These are phyloP conservation scores for Kodamaea fungicola DNA, from an alignment of 1,139 yeast species.

Conservation along the genomic window DNA sequence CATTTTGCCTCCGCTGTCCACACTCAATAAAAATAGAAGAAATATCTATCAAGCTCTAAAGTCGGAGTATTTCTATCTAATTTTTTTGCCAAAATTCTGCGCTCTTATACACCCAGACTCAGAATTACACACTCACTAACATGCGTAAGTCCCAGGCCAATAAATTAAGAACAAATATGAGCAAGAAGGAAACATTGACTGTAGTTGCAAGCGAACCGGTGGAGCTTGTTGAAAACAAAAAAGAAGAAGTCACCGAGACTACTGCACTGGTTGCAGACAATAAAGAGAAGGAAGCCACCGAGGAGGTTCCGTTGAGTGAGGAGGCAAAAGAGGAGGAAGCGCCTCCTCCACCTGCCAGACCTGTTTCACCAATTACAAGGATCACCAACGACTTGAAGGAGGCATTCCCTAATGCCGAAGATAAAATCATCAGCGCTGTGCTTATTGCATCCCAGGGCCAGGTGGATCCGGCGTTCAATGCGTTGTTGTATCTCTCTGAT, in stretches of 20 bases:
- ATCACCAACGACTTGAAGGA: constrained; percentile 59
- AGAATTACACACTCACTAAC: not conserved
- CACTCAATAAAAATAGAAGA: constrained; percentile 43
- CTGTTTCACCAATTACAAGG: constrained; percentile 53
- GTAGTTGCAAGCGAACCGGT: constrained; percentile 37
- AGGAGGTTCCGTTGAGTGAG: constrained; percentile 13
- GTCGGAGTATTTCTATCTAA: constrained; percentile 40
- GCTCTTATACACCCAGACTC: not conserved
- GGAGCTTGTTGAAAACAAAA: constrained; percentile 12
- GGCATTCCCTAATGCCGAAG: constrained; percentile 79
- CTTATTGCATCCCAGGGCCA: constrained; percentile 82
- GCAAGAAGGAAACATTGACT: constrained; percentile 16
- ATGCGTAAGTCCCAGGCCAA: not conserved
- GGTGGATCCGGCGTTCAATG: constrained; percentile 84
- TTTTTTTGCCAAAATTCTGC: not conserved
- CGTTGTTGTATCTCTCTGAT: constrained; percentile 75
- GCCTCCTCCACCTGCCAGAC: constrained; percentile 76
- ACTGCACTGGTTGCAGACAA: not conserved
- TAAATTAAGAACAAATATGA: not conserved
- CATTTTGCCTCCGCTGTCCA: constrained; percentile 69
- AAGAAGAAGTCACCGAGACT: not conserved
- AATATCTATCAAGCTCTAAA: constrained; percentile 16
- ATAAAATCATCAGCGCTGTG: constrained; percentile 68
- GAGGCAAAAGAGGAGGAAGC: constrained; percentile 24
- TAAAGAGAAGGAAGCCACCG: constrained; percentile 8